phyloP scores from a whole-genome alignment of 345 rosid species.

The Pugionium cornutum region DNA sequence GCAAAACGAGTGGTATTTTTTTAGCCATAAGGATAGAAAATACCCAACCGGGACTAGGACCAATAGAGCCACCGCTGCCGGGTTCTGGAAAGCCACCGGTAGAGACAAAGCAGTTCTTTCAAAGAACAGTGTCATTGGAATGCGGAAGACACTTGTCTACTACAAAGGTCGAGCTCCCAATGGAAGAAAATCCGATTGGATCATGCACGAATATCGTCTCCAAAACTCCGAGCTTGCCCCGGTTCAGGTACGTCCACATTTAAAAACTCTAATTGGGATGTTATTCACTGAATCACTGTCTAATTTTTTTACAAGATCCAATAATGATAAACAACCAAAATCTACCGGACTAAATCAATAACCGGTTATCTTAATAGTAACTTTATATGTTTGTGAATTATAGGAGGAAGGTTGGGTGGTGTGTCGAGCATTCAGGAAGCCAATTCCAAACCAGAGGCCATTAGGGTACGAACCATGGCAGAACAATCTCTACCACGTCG shows the following conservation, averaged over 20 bases:
- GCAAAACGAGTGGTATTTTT: slow-evolving; percentile 94
- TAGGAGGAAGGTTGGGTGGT: slow-evolving; percentile 99
- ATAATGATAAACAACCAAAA: slow-evolving; percentile 2
- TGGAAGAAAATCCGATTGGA: slow-evolving; percentile 91
- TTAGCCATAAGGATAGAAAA: slow-evolving; percentile 95
- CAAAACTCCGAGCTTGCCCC: slow-evolving; percentile 72
- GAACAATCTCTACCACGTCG: slow-evolving; percentile 50
- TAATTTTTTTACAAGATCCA: background rate
- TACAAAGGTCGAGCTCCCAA: slow-evolving; percentile 93
- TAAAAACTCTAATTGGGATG: background rate
- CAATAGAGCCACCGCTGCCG: slow-evolving; percentile 85
- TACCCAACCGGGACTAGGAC: slow-evolving; percentile 95
- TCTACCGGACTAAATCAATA: background rate
- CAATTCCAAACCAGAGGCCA: slow-evolving; percentile 71
- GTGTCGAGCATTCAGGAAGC: slow-evolving; percentile 90
- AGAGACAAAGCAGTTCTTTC: slow-evolving; percentile 90
- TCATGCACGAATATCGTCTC: slow-evolving; percentile 93
- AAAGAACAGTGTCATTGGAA: slow-evolving; percentile 72
- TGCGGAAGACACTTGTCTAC: slow-evolving; percentile 94
- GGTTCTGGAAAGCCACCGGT: slow-evolving; percentile 99
- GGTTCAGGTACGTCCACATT: slow-evolving; percentile 52
- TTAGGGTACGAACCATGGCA: slow-evolving; percentile 65
- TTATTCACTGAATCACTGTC: background rate
- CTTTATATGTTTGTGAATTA: slow-evolving; percentile 12
- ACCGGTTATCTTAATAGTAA: slow-evolving; percentile 7